Conservation (phyloP, 164 flowering plant genomes). For the Vitis amurensis region DNA sequence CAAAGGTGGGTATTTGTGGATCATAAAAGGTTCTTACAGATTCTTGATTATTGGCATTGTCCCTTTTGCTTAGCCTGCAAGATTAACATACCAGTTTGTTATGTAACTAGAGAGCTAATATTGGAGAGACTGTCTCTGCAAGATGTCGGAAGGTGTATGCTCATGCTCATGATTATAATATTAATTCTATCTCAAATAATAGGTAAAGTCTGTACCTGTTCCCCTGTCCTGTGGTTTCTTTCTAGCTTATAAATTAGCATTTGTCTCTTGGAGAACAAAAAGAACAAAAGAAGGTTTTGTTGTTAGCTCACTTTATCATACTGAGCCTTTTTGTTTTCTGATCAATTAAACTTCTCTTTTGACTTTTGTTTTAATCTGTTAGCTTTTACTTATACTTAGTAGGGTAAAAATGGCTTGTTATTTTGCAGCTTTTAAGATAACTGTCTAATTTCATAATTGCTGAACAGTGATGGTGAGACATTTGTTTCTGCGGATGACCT, state of each 20-base stretch:
- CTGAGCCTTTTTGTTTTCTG: background rate
- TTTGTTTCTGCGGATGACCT: conserved; percentile 87
- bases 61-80: background rate
- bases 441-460: conserved; percentile 8
- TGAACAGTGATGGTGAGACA: conserved; percentile 79
- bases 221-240: background rate
- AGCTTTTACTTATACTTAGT: background rate
- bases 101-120: conserved; percentile 36
- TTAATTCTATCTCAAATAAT: conserved; percentile 80
- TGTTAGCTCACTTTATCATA: background rate
- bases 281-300: background rate
- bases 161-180: conserved; percentile 84
- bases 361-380: background rate
- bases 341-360: background rate
- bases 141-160: conserved; percentile 76
- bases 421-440: background rate
- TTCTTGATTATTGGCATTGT: background rate
- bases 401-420: background rate
- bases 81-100: conserved; percentile 16
- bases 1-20: conserved; percentile 30
- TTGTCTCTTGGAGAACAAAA: background rate
- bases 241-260: background rate
- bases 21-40: background rate
- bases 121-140: conserved; percentile 44
- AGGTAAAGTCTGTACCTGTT: conserved; percentile 38